phyloP scores from a whole-genome alignment of 2,329 filamentous ascomycete genomes.

The Apiospora saccharicola region DNA sequence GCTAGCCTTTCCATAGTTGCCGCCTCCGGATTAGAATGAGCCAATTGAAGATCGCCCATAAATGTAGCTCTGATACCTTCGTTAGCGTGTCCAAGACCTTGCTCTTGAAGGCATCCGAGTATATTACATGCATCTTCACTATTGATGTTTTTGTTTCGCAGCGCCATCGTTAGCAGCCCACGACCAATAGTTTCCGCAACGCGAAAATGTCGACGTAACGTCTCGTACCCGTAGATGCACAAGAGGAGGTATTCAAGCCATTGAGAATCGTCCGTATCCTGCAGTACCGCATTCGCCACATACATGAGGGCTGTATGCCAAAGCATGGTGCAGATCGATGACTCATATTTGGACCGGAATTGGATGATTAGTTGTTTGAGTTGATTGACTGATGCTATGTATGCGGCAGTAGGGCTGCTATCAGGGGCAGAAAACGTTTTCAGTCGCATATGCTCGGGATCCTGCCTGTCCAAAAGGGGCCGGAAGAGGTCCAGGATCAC shows the following conservation, averaged over 20 bases:
- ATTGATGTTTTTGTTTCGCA: constrained; percentile 44
- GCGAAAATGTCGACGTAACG: constrained; percentile 44
- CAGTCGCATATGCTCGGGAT: constrained; percentile 24
- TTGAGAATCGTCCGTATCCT: constrained; percentile 41
- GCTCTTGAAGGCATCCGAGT: constrained; percentile 40
- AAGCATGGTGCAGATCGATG: constrained; percentile 46
- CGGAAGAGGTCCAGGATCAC: constrained; percentile 47
- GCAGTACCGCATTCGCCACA: constrained; percentile 45
- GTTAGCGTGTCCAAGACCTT: constrained; percentile 30
- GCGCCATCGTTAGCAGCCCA: constrained; percentile 46
- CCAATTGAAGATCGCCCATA: constrained; percentile 47
- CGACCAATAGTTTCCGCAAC: constrained; percentile 44
- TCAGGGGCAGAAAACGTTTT: constrained; percentile 42
- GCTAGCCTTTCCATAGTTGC: constrained; percentile 45
- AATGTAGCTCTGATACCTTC: constrained; percentile 44
- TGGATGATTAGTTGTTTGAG: constrained; percentile 47
- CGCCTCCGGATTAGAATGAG: constrained; percentile 42
- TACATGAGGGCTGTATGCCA: constrained; percentile 51
- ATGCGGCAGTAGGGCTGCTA: constrained; percentile 42
- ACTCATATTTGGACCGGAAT: constrained; percentile 44
- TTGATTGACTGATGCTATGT: constrained; percentile 45
- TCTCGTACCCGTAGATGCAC: constrained; percentile 50
- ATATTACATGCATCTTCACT: constrained; percentile 40
- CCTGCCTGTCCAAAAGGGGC: constrained; percentile 33
- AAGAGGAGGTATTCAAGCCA: constrained; percentile 45